Base-by-base conservation (phyloP, 768 basidiomycete genomes). In the Rhodotorula diobovata region DNA sequence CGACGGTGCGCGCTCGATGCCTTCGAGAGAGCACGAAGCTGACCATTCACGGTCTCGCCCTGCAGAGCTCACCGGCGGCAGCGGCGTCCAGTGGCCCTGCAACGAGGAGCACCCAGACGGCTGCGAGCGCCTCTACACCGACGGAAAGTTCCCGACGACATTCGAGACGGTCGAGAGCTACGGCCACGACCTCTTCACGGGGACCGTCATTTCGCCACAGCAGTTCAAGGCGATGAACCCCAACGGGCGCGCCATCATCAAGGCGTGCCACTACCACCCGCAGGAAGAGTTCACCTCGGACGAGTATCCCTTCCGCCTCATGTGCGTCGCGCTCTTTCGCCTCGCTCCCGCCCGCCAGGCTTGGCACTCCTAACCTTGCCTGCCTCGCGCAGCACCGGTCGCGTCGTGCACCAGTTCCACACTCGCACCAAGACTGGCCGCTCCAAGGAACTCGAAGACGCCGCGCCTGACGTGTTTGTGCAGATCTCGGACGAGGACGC, bases 31-130 rank as follows among this genome's bases (percentile, higher is more conserved):
- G 45, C 45, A 18, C 43, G 43, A 5, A 15, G 45, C 45, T 46
- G 45, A 46, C 45, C 41, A n/a, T 41, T 16, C 34, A 37, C 28
- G 12, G 10, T 37, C 55, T 21, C 41, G 8, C 23, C 5, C 7
- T 21, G 23, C 51, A 50, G 62, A 74, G 56, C 67, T 76, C 25
- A 71, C 64, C 48, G 76, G 73, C 23, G 70, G 70, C 7, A 67
- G 66, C 35, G 76, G 76, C 55, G 67, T 76, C 28, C 76, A 76
- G 46, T 76, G 76, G 76, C 76, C 76, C 2, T 76, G 76, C 55
- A 76, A 76, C 61, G 73, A 73, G 48, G 64, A 63, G 68, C 46
- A 63, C 53, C 61, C 68, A 30, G 39, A 66, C 50, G 71, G 67
- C 41, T 58, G 39, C 18, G 61, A 51, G 50, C 62, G 69, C 25